Conservation (phyloP, 441 rosid species). For the Manihot esculenta region DNA sequence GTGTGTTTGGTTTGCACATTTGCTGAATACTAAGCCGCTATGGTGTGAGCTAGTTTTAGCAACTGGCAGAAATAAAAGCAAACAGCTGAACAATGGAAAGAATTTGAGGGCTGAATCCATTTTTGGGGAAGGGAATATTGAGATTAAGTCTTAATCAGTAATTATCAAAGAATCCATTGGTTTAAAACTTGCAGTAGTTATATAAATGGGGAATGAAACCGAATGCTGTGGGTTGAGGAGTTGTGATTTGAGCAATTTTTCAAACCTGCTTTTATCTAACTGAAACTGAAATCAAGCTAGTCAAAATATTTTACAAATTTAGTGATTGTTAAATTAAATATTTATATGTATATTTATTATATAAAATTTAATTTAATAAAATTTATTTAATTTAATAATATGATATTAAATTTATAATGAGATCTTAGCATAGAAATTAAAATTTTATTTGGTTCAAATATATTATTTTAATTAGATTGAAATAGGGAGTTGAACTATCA, state of each 20-base stretch:
- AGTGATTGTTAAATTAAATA: too few relatives aligned
- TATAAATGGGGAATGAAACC: not conserved
- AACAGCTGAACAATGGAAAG: conserved; percentile 17
- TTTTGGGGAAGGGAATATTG: not conserved
- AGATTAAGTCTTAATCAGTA: not conserved
- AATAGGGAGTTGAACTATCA: too few relatives aligned
- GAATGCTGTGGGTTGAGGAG: not conserved
- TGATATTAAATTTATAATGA: too few relatives aligned
- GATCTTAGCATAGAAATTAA: too few relatives aligned
- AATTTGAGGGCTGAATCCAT: too few relatives aligned
- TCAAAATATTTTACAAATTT: too few relatives aligned
- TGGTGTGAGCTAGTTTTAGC: conserved; percentile 31
- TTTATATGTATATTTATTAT: too few relatives aligned
- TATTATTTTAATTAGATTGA: too few relatives aligned
- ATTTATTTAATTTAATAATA: too few relatives aligned
- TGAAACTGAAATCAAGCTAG: not conserved
- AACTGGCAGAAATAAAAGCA: conserved; percentile 18
- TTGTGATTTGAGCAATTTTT: conserved; percentile 3
- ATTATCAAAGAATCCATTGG: not conserved
- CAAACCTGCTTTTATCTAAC: conserved; percentile 10
- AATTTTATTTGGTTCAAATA: too few relatives aligned
- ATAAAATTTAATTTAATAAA: too few relatives aligned
- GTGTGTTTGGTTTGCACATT: conserved; percentile 40
- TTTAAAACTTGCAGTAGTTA: not conserved
- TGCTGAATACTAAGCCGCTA: conserved; percentile 46